Conservation (phyloP, 2,329 filamentous ascomycete species). For the Diaporthe vaccinii region DNA sequence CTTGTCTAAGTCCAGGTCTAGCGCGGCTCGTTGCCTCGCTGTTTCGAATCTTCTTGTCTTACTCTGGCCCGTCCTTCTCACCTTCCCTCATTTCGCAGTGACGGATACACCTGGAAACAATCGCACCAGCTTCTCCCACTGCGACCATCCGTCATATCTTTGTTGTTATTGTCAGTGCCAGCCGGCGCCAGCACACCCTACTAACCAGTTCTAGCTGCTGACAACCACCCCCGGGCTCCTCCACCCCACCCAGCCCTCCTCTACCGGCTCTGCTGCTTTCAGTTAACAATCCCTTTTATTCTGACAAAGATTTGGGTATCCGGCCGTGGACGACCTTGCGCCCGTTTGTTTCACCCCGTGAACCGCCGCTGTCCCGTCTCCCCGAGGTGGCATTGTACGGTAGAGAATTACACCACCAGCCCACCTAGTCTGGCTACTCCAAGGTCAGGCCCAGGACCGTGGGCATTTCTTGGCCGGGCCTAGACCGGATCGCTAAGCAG, state of each 20-base stretch:
- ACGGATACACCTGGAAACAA: background rate
- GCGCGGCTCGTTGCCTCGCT: slow-evolving; percentile 13
- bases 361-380: slow-evolving; percentile 9
- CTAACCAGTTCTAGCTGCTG: background rate
- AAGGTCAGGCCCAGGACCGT: slow-evolving; percentile 15
- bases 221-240: background rate
- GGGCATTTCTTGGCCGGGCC: slow-evolving; percentile 31
- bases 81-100: slow-evolving; percentile 1
- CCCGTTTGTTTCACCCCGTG: background rate
- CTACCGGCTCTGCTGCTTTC: background rate
- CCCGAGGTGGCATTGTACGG: slow-evolving; percentile 4
- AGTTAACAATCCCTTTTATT: slow-evolving; percentile 5
- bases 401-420: background rate
- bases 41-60: slow-evolving; percentile 19
- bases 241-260: background rate
- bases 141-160: slow-evolving; percentile 22
- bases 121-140: background rate
- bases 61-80: background rate
- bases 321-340: background rate
- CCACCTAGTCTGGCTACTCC: slow-evolving; percentile 21
- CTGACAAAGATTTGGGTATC: slow-evolving; percentile 6
- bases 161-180: slow-evolving; percentile 20
- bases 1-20: slow-evolving; percentile 5
- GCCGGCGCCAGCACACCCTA: slow-evolving; percentile 15
- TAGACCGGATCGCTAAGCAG: slow-evolving; percentile 17